phyloP scores from a whole-genome alignment of 768 basidiomycete species.

The Antrodiella citrinella region DNA sequence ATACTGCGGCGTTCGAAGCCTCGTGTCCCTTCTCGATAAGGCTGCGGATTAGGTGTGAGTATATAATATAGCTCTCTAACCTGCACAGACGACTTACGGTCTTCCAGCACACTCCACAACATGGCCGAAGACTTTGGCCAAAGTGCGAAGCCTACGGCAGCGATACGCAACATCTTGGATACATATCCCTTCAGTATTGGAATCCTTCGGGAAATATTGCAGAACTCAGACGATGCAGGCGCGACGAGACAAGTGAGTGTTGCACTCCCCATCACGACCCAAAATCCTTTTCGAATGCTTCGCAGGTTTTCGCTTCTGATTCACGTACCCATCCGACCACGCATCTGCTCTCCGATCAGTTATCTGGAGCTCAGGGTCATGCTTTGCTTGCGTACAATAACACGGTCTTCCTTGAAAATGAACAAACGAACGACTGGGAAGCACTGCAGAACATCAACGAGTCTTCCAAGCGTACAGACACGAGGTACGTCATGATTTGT shows the following conservation, averaged over 20 bases:
- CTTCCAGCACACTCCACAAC: too few relatives aligned
- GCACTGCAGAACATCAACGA: slow-evolving; percentile 34
- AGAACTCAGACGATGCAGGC: slow-evolving; percentile 45
- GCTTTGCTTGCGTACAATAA: slow-evolving; percentile 42
- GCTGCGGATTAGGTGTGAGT: too few relatives aligned
- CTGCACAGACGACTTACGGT: too few relatives aligned
- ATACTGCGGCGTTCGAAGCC: too few relatives aligned
- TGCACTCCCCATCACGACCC: neutral
- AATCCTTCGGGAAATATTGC: slow-evolving; percentile 35
- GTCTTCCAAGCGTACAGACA: slow-evolving; percentile 39
- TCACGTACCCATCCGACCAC: slow-evolving; percentile 20
- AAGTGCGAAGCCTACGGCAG: slow-evolving; percentile 6
- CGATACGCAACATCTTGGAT: slow-evolving; percentile 25
- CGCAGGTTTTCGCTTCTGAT: slow-evolving; percentile 37
- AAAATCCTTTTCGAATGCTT: neutral
- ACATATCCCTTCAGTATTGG: slow-evolving; percentile 39
- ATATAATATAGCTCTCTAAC: too few relatives aligned
- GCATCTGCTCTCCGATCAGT: slow-evolving; percentile 20
- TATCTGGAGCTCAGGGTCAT: slow-evolving; percentile 31
- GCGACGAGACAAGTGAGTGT: slow-evolving; percentile 33
- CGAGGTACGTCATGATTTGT: slow-evolving; percentile 25
- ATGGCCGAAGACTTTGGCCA: slow-evolving; percentile 6
- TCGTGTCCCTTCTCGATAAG: too few relatives aligned
- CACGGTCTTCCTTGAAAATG: slow-evolving; percentile 29
- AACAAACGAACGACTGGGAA: slow-evolving; percentile 33